phyloP scores from a whole-genome alignment of 345 rosid species.

The Erodium maritimum region DNA sequence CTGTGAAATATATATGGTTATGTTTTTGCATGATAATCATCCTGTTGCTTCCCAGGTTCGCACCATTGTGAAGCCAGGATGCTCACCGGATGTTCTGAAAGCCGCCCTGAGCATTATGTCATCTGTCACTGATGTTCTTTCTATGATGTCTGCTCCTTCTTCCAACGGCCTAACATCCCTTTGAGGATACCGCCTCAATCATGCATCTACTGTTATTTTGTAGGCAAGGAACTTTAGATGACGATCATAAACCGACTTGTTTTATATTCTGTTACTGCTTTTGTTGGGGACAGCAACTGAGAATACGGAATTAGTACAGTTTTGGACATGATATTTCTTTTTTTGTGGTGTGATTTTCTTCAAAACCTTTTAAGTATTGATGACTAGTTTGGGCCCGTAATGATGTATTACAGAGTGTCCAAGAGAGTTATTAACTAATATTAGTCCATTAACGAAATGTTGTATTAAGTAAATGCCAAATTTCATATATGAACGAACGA shows the following conservation, averaged over 20 bases:
- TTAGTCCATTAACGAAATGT: too few species aligned
- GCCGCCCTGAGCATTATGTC: constrained; percentile 93
- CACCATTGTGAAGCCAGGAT: constrained; percentile 88
- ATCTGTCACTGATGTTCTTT: constrained; percentile 85
- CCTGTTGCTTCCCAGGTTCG: constrained; percentile 36
- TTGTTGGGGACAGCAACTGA: neutral
- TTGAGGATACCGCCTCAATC: constrained; percentile 3
- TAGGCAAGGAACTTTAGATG: neutral
- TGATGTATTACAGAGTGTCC: too few species aligned
- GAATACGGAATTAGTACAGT: neutral
- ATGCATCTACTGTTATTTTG: neutral
- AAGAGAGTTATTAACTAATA: too few species aligned
- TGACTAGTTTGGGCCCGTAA: too few species aligned
- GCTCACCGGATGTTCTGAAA: constrained; percentile 88
- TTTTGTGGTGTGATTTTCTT: too few species aligned
- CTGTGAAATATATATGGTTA: too few species aligned
- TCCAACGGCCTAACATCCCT: constrained; percentile 22
- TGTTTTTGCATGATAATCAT: too few species aligned
- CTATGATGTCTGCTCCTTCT: constrained; percentile 52
- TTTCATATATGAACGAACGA: too few species aligned
- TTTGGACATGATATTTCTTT: neutral
- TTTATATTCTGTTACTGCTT: neutral
- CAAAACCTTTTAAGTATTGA: too few species aligned
- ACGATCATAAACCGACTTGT: neutral
- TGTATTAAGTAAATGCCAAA: too few species aligned